Conservation (phyloP, 495 filamentous ascomycete genomes). For the Penicillium antarcticum region DNA sequence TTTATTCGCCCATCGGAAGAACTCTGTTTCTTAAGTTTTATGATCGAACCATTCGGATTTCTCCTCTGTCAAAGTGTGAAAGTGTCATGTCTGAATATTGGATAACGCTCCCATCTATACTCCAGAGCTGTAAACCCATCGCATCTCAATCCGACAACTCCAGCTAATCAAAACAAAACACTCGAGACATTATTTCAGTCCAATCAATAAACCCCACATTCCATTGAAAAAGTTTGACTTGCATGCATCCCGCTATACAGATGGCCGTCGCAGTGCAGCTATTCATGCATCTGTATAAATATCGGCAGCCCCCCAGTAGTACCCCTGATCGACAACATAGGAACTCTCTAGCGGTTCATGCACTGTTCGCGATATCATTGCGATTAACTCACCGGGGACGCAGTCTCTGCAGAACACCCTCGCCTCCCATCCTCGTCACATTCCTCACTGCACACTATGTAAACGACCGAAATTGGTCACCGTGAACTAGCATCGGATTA, state of each 20-base stretch:
- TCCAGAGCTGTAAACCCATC: not conserved
- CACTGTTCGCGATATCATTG: not conserved
- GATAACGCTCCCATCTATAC: not conserved
- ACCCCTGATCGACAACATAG: constrained; percentile 22
- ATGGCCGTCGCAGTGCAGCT: constrained; percentile 7
- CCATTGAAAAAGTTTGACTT: constrained; percentile 25
- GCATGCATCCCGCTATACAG: constrained; percentile 23
- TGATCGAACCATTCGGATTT: not conserved
- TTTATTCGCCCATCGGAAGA: not conserved
- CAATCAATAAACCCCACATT: constrained; percentile 20
- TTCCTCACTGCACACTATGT: constrained; percentile 7
- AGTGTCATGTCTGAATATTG: not conserved
- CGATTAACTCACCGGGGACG: not conserved
- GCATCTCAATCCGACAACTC: no score
- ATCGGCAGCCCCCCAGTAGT: constrained; percentile 9
- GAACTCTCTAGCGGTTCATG: constrained; percentile 1
- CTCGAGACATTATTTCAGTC: constrained; percentile 1
- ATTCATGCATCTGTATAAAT: constrained; percentile 15
- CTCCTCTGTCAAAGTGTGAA: not conserved
- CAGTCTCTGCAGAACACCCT: constrained; percentile 4
- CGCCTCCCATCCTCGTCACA: constrained; percentile 13
- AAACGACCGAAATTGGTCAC: not conserved
- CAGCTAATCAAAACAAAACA: not conserved
- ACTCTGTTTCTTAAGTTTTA: not conserved
- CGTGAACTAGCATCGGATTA: not conserved